A percentile compares a stretch with the other conserved stretches of the same genome.
Conservation (phyloP, 495 filamentous ascomycete species). For the Xylaria curta region DNA sequence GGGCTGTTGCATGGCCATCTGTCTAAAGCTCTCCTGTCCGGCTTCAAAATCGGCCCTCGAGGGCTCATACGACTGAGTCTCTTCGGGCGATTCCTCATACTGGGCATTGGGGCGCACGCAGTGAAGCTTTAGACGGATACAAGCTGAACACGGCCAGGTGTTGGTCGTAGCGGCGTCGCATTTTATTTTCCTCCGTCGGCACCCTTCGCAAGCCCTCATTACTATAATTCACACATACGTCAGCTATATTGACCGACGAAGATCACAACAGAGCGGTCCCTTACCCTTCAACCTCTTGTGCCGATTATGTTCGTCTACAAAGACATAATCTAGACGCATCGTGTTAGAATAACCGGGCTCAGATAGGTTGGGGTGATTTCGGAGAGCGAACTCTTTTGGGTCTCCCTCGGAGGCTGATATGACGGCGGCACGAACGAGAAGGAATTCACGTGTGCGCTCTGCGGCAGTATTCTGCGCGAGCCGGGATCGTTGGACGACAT, state of each 20-base stretch:
- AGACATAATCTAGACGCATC: slow-evolving; percentile 83
- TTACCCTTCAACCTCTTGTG: slow-evolving; percentile 97
- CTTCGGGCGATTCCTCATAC: slow-evolving; percentile 72
- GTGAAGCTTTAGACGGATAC: slow-evolving; percentile 87
- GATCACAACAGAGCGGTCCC: slow-evolving; percentile 19
- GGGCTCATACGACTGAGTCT: slow-evolving; percentile 55
- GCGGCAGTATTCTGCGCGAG: slow-evolving; percentile 62
- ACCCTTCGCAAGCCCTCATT: slow-evolving; percentile 98
- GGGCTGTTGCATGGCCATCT: slow-evolving; percentile 53
- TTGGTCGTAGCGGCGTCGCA: slow-evolving; percentile 98
- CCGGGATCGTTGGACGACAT: slow-evolving; percentile 64
- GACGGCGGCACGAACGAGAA: slow-evolving; percentile 64
- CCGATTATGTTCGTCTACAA: slow-evolving; percentile 98
- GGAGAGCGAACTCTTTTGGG: slow-evolving; percentile 66
- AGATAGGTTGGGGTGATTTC: slow-evolving; percentile 22
- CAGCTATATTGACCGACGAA: slow-evolving; percentile 14
- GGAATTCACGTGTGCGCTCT: slow-evolving; percentile 60
- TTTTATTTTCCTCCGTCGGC: slow-evolving; percentile 88
- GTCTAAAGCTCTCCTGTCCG: slow-evolving; percentile 63
- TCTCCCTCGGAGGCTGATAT: slow-evolving; percentile 65
- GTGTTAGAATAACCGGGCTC: slow-evolving; percentile 31
- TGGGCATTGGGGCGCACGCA: slow-evolving; percentile 93
- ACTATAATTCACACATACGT: slow-evolving; percentile 60
- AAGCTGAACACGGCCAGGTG: slow-evolving; percentile 96
- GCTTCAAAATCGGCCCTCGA: slow-evolving; percentile 52